Evolutionary conservation across 2,329 filamentous ascomycete species (phyloP), one percentile per base, ranked within the genome.

Genomic region (Amylocarpus encephaloides): DNA sequence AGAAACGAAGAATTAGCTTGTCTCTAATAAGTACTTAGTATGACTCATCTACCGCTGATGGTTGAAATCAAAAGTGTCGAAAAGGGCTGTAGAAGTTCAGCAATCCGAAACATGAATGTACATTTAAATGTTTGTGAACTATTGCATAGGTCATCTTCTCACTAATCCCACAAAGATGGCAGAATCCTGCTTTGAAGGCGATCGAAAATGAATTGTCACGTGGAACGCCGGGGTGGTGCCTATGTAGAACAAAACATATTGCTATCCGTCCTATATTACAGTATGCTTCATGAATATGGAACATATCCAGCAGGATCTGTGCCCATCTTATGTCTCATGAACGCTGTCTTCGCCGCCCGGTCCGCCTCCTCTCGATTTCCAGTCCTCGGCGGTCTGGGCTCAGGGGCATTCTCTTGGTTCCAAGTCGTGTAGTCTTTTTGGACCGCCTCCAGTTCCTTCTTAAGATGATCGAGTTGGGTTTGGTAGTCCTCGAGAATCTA

Each of bases 401-500:
- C 51, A 7, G 60, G 55, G 16, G 55, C 59, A 42, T 69, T 64
- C 39, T 68, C 61, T 45, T 67, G 67, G 51, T 79, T 71, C 75
- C 76, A 81, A 47, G 74, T 73, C 6, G 68, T 67, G 57, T 75
- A 80, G 49, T 79, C 74, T 57, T 73, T 72, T 56, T 72, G 71
- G 43, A 79, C 76, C 43, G 73, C 69, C 48, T 74, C 74, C 33
- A 81, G 59, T 67, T 80, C 77, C 56, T 83, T 84, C 68, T 83
- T 86, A 55, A 94, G 73, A 65, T 91, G 85, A 63, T 79, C 74
- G 32, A 93, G 74, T 71, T 92, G 87, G 66, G 83, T 86, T 66
- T 91, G 85, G 66, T 91, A 92, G 64, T 90, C 86, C 62, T 86
- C 83, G 60, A 92, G 70, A 42, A 92, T 84, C 85, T 89, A 55